Evolutionary conservation across 2,329 filamentous ascomycete genomes (phyloP).

Genomic region (Lecanicillium sp.): DNA sequence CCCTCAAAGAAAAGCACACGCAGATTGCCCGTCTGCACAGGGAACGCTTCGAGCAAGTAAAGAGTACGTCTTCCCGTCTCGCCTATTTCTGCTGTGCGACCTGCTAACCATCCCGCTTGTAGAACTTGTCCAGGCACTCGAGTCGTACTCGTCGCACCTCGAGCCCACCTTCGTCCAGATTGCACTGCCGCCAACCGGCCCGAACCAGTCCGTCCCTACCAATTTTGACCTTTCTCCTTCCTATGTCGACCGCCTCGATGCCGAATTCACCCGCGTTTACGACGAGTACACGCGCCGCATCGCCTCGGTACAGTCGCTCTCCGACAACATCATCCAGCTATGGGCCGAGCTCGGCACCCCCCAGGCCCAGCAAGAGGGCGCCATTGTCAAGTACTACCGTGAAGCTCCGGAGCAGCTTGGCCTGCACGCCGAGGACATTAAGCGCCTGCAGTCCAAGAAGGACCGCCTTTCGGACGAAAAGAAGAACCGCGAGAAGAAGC

Average conservation of each 20-base stretch:
- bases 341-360: constrained; percentile 96
- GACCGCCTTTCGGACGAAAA: constrained; percentile 88
- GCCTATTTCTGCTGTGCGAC: background rate
- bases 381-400: constrained; percentile 83
- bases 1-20: constrained; percentile 78
- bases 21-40: constrained; percentile 76
- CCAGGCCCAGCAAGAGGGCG: constrained; percentile 81
- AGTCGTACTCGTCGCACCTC: constrained; percentile 94
- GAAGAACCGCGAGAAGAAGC: constrained; percentile 67
- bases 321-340: constrained; percentile 83
- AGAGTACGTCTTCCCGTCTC: constrained; percentile 54
- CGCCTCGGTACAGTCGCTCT: constrained; percentile 64
- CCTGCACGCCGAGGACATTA: constrained; percentile 79
- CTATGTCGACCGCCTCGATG: constrained; percentile 81
- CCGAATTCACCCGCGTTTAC: constrained; percentile 90
- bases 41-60: constrained; percentile 92
- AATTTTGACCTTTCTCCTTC: constrained; percentile 87
- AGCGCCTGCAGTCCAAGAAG: constrained; percentile 63
- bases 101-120: constrained; percentile 16
- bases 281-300: constrained; percentile 90
- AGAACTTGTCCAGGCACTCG: constrained; percentile 90
- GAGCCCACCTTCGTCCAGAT: constrained; percentile 84
- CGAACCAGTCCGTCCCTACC: constrained; percentile 69
- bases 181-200: constrained; percentile 73
- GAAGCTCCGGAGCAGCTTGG: constrained; percentile 92